Percentiles rank a stretch among this genome's conserved stretches.
Evolutionary conservation across 148 eudicot species (phyloP).

Genomic region (Camellia lanceoleosa): DNA sequence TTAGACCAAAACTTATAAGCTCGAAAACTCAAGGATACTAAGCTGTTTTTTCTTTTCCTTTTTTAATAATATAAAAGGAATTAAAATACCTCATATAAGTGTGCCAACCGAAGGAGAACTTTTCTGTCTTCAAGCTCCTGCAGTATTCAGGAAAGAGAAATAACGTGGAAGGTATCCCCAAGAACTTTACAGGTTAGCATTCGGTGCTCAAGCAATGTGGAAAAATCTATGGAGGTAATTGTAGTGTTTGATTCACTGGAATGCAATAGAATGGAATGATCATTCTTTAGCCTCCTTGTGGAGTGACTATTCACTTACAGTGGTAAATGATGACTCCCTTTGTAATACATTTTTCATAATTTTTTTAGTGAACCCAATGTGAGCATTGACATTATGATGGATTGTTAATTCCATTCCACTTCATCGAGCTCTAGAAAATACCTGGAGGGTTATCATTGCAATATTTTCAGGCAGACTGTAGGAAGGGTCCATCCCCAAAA

Average conservation of each 20-base stretch:
- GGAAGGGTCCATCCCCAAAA: slow-evolving; percentile 65
- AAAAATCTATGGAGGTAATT: neutral
- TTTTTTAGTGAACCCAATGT: too few species aligned
- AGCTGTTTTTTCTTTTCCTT: neutral
- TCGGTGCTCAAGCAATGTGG: neutral
- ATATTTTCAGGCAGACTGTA: slow-evolving; percentile 87
- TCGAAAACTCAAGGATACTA: too few species aligned
- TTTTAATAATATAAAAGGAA: slow-evolving; percentile 5
- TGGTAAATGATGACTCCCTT: too few species aligned
- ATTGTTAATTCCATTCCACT: neutral
- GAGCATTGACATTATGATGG: too few species aligned
- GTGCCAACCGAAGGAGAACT: slow-evolving; percentile 86
- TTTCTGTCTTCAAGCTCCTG: slow-evolving; percentile 84
- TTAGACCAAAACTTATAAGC: too few species aligned
- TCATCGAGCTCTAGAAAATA: slow-evolving; percentile 11
- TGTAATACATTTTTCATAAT: too few species aligned
- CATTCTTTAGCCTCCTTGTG: too few species aligned
- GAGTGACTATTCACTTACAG: too few species aligned
- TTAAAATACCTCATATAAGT: slow-evolving; percentile 75
- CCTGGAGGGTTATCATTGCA: slow-evolving; percentile 93
- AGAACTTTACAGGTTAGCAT: neutral
- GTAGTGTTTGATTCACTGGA: too few species aligned
- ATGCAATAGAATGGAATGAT: too few species aligned
- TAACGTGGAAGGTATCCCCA: neutral
- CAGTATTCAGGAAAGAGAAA: slow-evolving; percentile 9